Evolutionary conservation across 2,329 filamentous ascomycete species (phyloP).

Genomic region (Septoria petroselini): DNA sequence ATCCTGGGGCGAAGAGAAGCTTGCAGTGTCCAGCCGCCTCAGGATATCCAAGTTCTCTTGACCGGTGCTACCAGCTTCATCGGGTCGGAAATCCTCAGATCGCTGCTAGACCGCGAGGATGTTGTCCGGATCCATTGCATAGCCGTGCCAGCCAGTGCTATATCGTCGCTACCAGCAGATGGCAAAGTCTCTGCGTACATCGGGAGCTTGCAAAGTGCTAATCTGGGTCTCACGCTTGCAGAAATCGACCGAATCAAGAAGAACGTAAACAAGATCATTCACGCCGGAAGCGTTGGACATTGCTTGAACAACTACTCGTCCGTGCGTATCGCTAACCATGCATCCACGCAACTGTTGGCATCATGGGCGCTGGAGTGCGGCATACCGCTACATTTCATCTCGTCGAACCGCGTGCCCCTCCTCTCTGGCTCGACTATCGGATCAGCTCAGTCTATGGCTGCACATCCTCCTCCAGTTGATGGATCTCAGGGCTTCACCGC

Average conservation of each 20-base stretch:
- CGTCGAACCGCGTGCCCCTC: neutral
- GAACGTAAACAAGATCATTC: neutral
- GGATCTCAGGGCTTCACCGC: neutral
- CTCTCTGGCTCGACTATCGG: neutral
- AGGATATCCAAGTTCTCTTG: neutral
- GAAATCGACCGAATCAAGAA: neutral
- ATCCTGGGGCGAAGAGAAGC: neutral
- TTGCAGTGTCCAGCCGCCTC: neutral
- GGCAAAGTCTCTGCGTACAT: neutral
- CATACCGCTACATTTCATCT: neutral
- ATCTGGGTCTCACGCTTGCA: neutral
- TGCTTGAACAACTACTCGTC: neutral
- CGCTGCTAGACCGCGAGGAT: neutral
- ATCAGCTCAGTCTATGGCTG: neutral
- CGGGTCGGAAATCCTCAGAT: neutral
- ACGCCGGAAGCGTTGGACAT: neutral
- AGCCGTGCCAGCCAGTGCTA: neutral
- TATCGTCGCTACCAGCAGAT: neutral
- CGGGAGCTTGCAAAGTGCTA: neutral
- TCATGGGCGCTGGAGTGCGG: no score
- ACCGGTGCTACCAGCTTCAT: constrained; percentile 2
- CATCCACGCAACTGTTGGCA: neutral
- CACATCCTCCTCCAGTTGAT: neutral
- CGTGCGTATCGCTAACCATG: neutral
- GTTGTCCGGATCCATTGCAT: neutral